These are phyloP conservation scores for Tuber borchii DNA, from an alignment of 495 filamentous ascomycete species.

Conservation along the genomic window DNA sequence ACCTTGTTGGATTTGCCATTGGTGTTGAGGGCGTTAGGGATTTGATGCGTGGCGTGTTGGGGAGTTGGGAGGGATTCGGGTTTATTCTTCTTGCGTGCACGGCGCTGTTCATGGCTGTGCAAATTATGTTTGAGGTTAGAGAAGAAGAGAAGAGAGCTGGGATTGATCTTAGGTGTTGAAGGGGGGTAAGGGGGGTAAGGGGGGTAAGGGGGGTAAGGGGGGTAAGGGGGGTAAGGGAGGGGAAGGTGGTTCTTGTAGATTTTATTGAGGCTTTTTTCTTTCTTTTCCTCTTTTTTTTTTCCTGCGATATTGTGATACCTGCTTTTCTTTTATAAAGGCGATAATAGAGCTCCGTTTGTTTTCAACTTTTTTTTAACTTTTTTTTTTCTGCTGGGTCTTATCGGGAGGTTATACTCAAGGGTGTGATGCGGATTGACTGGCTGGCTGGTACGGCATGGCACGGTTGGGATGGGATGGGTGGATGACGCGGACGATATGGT, in stretches of 20 bases:
- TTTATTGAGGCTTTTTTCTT: not conserved
- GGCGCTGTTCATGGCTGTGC: slow-evolving; percentile 73
- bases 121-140: slow-evolving; percentile 94
- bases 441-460: not conserved
- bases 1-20: slow-evolving; percentile 89
- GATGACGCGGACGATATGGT: not conserved
- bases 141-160: slow-evolving; percentile 75
- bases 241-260: not conserved
- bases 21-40: slow-evolving; percentile 79
- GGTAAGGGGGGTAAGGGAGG: too few species aligned
- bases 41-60: slow-evolving; percentile 56
- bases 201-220: too few species aligned
- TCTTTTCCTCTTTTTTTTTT: not conserved
- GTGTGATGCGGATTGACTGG: not conserved
- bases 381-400: not conserved
- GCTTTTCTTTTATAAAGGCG: not conserved
- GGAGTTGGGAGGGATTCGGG: slow-evolving; percentile 51
- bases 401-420: not conserved
- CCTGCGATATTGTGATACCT: not conserved
- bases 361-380: not conserved
- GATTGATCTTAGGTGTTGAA: slow-evolving; percentile 75
- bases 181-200: not conserved
- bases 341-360: not conserved
- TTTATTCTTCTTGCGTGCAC: slow-evolving; percentile 66
- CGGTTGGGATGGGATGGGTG: not conserved